Percentiles rank a stretch among this genome's conserved stretches.
Conservation (phyloP, 1,284 basidiomycete species). For the Cryptococcus sp. region DNA sequence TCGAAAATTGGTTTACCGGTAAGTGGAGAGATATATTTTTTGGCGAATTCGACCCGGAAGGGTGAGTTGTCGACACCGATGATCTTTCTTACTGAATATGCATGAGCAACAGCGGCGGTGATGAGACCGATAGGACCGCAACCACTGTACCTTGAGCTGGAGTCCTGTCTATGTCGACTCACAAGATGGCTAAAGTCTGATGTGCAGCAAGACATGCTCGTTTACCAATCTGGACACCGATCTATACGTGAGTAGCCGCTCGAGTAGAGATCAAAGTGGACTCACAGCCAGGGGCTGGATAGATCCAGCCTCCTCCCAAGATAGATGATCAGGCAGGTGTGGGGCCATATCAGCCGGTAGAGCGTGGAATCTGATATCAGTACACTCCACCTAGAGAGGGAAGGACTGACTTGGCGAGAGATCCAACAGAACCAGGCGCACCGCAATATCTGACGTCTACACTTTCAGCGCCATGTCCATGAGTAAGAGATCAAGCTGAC, state of each 20-base stretch:
- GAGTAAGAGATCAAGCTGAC: conserved; percentile 3
- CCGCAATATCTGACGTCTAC: conserved; percentile 40
- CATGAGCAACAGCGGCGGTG: conserved; percentile 50
- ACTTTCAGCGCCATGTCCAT: not conserved
- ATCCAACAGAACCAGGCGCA: conserved; percentile 39
- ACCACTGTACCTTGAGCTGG: conserved; percentile 19
- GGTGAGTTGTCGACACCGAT: conserved; percentile 64
- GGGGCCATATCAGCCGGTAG: conserved; percentile 46
- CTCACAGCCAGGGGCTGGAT: conserved; percentile 90
- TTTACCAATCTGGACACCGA: conserved; percentile 43
- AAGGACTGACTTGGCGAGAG: conserved; percentile 24
- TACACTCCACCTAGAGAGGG: not conserved
- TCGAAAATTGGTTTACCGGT: conserved; percentile 40
- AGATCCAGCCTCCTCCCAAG: conserved; percentile 52
- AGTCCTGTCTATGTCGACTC: conserved; percentile 3
- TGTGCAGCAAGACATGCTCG: conserved; percentile 38
- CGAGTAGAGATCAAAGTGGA: not conserved
- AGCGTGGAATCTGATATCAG: conserved; percentile 27
- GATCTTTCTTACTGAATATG: conserved; percentile 47
- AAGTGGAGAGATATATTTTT: conserved; percentile 55
- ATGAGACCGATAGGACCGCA: conserved; percentile 51
- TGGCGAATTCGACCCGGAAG: conserved; percentile 79
- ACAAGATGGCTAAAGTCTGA: conserved; percentile 41
- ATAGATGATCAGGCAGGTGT: conserved; percentile 46
- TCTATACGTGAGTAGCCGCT: conserved; percentile 14